Conservation (phyloP, 192 early-diverging fungal species). For the Coemansia sp. region DNA sequence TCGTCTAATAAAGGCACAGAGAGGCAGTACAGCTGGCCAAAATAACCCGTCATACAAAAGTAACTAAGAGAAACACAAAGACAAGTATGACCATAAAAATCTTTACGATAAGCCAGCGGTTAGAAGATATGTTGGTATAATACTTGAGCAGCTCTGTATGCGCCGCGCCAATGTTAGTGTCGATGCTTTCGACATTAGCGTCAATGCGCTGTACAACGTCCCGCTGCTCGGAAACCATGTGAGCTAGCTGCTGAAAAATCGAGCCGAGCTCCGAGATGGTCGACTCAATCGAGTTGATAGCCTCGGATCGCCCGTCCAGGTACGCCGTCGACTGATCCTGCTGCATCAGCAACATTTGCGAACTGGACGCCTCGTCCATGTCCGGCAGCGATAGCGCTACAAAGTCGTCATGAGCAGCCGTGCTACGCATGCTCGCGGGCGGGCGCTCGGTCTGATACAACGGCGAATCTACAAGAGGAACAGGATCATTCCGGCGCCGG, state of each 20-base stretch:
- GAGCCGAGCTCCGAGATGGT: constrained; percentile 94
- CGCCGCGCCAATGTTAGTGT: constrained; percentile 87
- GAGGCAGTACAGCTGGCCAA: neutral
- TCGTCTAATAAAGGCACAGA: neutral
- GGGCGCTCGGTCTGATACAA: constrained; percentile 57
- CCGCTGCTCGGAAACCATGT: constrained; percentile 82
- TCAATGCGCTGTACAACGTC: constrained; percentile 92
- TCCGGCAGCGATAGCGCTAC: constrained; percentile 55
- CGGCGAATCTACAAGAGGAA: constrained; percentile 54
- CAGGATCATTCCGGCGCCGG: constrained; percentile 27
- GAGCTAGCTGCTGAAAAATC: constrained; percentile 84
- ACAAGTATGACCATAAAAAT: constrained; percentile 87
- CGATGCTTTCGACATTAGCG: constrained; percentile 88
- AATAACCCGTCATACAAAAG: constrained; percentile 42
- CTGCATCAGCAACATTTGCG: constrained; percentile 67
- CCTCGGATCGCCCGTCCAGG: constrained; percentile 83
- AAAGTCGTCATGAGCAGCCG: constrained; percentile 47
- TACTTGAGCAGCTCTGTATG: constrained; percentile 89
- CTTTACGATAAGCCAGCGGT: constrained; percentile 95
- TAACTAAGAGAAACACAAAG: constrained; percentile 76
- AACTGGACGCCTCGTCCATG: constrained; percentile 60
- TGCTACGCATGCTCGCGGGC: constrained; percentile 1
- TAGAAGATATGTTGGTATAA: constrained; percentile 87
- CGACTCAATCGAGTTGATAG: constrained; percentile 93
- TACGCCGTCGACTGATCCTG: constrained; percentile 68